Base-by-base conservation (phyloP, 345 rosid genomes). In the Salix koriyanagi region DNA sequence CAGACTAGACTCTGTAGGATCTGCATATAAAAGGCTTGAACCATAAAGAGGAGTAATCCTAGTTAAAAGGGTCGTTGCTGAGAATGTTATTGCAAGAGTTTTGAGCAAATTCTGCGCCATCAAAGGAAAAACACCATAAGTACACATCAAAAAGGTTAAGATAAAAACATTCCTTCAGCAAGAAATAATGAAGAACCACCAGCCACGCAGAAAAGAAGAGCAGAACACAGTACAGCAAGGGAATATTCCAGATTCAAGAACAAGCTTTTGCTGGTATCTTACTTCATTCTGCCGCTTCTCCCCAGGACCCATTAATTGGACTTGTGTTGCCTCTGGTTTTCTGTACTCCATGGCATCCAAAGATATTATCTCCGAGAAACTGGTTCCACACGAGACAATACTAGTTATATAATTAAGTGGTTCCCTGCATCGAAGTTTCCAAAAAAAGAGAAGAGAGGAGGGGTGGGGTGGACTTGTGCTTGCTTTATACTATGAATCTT, bases 261-360 rank as follows among this genome's bases (percentile, higher is more conserved):
- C 28, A 86, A 89, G 86, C 72, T 89, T 90, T 69, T 87, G 92
- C 92, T 86, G 84, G 85, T 87, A 89, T 16, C 89, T 90, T 13
- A 89, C 85, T 75, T 89, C 90, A 67, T 87, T 87, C 21, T 87
- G 89, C 62, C 92, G 83, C 79, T 87, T 89, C 83, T 89, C 90
- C n/a, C 89, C 92, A 0, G 89, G 80, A 87, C 87, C 92, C 90
- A 89, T 83, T 62, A 37, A 60, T 15, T 39, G n/a, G 75, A 60
- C 25, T n/a, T 37, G 13, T 69, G 58, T 15, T 39, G 36, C 28
- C 15, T 26, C 34, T 23, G 19, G 34, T 14, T 48, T 58, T 11
- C 16, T 71, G 7, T 9, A 16, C 13, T 19, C 69, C 46, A 18
- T 66, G 25, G n/a, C 44, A 21, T 11, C 69, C 36, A 32, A 66